Percentiles rank a stretch among this genome's conserved stretches.
Conservation (phyloP, 2,329 filamentous ascomycete genomes). For the Claviceps pusilla region DNA sequence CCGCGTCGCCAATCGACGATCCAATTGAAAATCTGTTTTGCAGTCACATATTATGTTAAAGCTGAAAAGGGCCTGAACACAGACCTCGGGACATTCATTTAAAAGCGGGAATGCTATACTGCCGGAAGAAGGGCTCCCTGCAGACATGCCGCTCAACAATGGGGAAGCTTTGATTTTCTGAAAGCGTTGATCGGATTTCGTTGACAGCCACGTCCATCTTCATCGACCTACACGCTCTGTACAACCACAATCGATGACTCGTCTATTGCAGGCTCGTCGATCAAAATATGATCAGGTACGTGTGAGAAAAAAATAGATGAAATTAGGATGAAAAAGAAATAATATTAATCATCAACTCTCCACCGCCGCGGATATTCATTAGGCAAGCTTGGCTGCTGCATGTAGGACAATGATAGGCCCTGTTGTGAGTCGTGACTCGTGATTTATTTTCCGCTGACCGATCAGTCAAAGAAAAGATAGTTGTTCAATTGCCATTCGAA, state of each 20-base stretch:
- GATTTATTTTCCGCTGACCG: not conserved
- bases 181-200: not conserved
- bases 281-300: not conserved
- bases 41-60: too few species aligned
- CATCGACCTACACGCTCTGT: not conserved
- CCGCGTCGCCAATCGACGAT: not conserved
- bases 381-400: too few species aligned
- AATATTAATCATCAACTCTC: too few species aligned
- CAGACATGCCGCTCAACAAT: too few species aligned
- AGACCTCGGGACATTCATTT: not conserved
- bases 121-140: too few species aligned
- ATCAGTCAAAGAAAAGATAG: not conserved
- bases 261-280: not conserved
- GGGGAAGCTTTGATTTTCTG: too few species aligned
- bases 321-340: too few species aligned
- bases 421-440: not conserved
- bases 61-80: not conserved
- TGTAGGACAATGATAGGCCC: not conserved
- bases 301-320: not conserved
- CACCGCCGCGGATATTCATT: too few species aligned
- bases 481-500: not conserved
- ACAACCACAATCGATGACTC: not conserved
- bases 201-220: not conserved
- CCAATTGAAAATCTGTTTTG: not conserved
- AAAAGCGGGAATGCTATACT: not conserved